These are phyloP conservation scores for Puccinia novopanici DNA, from an alignment of 1,284 basidiomycete genomes.

Conservation along the genomic window DNA sequence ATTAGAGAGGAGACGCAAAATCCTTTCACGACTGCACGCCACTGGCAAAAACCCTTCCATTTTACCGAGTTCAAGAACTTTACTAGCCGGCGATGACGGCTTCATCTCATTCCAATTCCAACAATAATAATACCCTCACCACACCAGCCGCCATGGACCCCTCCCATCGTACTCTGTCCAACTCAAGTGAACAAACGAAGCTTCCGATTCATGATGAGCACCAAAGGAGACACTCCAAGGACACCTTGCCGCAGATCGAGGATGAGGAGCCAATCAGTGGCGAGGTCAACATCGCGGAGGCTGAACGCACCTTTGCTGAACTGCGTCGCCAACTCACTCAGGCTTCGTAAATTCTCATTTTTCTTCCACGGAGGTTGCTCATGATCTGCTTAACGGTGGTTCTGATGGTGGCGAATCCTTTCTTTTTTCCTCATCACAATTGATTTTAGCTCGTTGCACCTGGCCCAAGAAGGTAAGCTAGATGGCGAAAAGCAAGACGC, in stretches of 20 bases:
- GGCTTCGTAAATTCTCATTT: conserved; percentile 6
- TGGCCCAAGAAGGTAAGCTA: conserved; percentile 9
- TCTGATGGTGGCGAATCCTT: neutral
- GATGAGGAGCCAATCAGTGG: neutral
- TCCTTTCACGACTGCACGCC: no score
- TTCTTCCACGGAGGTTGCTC: neutral
- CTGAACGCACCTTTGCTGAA: conserved; percentile 32
- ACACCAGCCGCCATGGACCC: neutral
- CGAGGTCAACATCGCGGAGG: conserved; percentile 17
- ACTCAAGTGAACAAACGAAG: neutral
- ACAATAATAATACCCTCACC: neutral
- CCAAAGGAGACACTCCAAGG: neutral
- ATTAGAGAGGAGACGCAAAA: no score
- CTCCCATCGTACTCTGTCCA: neutral
- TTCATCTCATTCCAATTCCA: neutral
- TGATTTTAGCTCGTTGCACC: neutral
- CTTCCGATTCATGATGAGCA: neutral
- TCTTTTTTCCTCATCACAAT: neutral
- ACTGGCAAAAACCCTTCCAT: no score
- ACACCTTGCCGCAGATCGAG: neutral
- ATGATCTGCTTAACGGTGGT: neutral
- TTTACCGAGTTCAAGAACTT: no score
- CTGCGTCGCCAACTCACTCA: conserved; percentile 35
- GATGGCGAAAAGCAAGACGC: conserved; percentile 33
- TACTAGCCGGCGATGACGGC: neutral